Evolutionary conservation across 495 filamentous ascomycete species (phyloP).

Genomic region (Xylona heveae): DNA sequence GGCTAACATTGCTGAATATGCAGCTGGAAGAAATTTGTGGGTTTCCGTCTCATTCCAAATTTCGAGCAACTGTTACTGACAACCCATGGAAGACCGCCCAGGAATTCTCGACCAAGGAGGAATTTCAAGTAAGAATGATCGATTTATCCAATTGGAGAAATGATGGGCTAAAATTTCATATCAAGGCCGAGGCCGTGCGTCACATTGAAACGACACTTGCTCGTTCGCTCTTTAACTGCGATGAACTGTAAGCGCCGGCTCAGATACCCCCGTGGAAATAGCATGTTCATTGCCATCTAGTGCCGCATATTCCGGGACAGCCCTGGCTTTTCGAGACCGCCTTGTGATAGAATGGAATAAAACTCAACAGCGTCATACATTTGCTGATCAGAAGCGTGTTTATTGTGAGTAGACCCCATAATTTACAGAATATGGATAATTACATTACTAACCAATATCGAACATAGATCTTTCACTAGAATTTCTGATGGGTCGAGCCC

Average conservation of each 20-base stretch:
- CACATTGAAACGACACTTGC: constrained; percentile 95
- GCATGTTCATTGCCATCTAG: constrained; percentile 11
- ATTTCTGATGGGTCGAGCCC: constrained; percentile 86
- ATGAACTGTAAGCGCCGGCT: constrained; percentile 41
- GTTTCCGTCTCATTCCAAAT: constrained; percentile 10
- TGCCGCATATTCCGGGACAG: constrained; percentile 78
- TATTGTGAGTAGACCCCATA: constrained; percentile 38
- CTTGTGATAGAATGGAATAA: constrained; percentile 92
- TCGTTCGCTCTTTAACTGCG: constrained; percentile 93
- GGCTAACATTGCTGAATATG: not conserved
- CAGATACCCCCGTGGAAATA: not conserved
- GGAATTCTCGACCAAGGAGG: constrained; percentile 54
- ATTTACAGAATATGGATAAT: not conserved
- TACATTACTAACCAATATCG: not conserved
- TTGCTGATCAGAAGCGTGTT: constrained; percentile 70
- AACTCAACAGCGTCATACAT: constrained; percentile 90
- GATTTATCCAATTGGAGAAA: too few relatives aligned
- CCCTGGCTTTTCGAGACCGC: constrained; percentile 79
- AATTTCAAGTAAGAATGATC: constrained; percentile 37
- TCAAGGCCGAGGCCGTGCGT: constrained; percentile 58
- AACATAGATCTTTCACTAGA: constrained; percentile 72
- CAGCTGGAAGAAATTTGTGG: constrained; percentile 55
- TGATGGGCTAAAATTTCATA: constrained; percentile 5
- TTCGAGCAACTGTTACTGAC: not conserved
- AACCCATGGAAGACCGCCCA: constrained; percentile 25